Evolutionary conservation across 1,139 yeast genomes (phyloP), one percentile per base, ranked within the genome.

Genomic region (Protomyces macrosporus): DNA sequence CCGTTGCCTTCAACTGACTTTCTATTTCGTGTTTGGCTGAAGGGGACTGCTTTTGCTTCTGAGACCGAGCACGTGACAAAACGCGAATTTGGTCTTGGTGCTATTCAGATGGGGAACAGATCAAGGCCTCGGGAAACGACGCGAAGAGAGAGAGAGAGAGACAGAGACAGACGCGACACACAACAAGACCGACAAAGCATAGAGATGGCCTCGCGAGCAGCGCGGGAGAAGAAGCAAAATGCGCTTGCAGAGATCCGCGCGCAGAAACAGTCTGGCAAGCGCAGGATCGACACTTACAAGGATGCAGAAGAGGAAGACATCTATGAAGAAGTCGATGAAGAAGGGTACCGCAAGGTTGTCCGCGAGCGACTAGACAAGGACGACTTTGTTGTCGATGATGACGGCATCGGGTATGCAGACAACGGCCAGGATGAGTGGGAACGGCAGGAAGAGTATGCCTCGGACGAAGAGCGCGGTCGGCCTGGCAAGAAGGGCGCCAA

Each of bases 371-470:
- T 93, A 64, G 80, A 90, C 76, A 86, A 88, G 68, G 97, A 91
- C 72, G 97, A 91, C 72, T 93, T 93, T 73, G 93, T 93, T 58
- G 96, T 90, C 1, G 97, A 90, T 72, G 98, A 93, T 73, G 85
- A 87, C 68, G 96, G 96, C 12, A 86, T 85, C 69, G 95, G 95
- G 0, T 93, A 93, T 72, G 91, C 89, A 1, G 97, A 93, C 71
- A 88, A 87, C 57, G 98, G 98, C 61, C 89, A 82, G 12, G 95
- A 91, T 70, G 96, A 90, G 68, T 88, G 96, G 95, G 90, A 85
- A 64, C 82, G 78, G 45, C 75, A 79, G 9, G 77, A 79, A 7
- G 76, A 84, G 62, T 79, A 81, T 12, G 74, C 78, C 50, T 82
- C 82, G 70, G 81, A 81, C 63, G 82, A 84, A 0, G 87, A 83